phyloP scores from a whole-genome alignment of 768 basidiomycete species.

The Trichaptum fuscoviolaceum region DNA sequence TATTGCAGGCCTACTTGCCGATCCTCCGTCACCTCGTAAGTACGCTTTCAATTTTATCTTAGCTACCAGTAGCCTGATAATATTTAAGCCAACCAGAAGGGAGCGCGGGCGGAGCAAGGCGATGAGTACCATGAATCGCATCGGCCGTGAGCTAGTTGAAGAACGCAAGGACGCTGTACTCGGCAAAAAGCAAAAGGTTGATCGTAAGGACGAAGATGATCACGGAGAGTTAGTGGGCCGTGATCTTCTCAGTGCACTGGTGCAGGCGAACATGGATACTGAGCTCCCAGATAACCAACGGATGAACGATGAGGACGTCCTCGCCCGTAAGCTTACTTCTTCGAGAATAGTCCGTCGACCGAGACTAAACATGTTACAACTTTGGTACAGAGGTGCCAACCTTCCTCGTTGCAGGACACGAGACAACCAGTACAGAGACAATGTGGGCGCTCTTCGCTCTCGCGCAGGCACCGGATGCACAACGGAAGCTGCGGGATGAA shows the following conservation, averaged over 20 bases:
- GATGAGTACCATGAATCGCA: constrained; percentile 38
- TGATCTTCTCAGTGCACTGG: constrained; percentile 13
- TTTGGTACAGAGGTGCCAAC: constrained; percentile 12
- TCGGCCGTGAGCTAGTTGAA: constrained; percentile 43
- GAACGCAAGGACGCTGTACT: constrained; percentile 29
- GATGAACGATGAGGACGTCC: constrained; percentile 9
- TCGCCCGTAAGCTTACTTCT: constrained; percentile 8
- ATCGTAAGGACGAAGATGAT: constrained; percentile 5
- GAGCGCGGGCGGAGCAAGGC: constrained; percentile 22
- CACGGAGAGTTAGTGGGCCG: constrained; percentile 7
- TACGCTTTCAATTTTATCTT: background rate
- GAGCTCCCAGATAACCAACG: constrained; percentile 3
- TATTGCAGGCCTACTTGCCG: constrained; percentile 33
- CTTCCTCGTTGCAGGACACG: constrained; percentile 16
- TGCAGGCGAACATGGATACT: constrained; percentile 12
- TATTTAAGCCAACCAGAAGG: constrained; percentile 19
- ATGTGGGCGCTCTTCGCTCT: constrained; percentile 30
- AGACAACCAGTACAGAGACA: constrained; percentile 17
- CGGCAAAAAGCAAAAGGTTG: constrained; percentile 3
- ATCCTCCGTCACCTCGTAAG: constrained; percentile 34
- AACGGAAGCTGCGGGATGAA: constrained; percentile 31
- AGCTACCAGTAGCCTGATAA: background rate
- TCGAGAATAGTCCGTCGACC: no score
- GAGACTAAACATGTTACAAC: background rate
- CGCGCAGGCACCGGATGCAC: constrained; percentile 24